These are phyloP conservation scores for Termitomyces sp. DNA, from an alignment of 768 basidiomycete genomes.

Conservation along the genomic window DNA sequence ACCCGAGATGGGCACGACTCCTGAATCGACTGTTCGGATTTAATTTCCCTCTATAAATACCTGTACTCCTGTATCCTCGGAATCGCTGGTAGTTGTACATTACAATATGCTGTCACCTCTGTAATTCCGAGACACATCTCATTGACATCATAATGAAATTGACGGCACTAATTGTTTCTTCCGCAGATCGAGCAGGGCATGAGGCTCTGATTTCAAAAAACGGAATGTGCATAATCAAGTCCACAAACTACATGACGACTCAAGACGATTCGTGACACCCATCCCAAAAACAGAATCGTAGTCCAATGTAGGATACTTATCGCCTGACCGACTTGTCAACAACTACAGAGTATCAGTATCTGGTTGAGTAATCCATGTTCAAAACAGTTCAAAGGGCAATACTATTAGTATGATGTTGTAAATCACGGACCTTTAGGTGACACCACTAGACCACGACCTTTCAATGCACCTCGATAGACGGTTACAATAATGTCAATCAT, in stretches of 20 bases:
- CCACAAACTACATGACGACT: background rate
- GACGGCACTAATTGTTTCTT: background rate
- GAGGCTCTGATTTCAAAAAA: background rate
- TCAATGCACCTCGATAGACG: conserved; percentile 95
- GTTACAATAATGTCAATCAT: conserved; percentile 98
- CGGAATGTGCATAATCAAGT: background rate
- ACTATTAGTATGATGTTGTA: background rate
- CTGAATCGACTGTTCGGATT: no score
- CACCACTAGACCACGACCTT: conserved; percentile 96
- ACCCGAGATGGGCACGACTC: no score
- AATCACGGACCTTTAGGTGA: conserved; percentile 75
- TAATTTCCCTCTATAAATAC: no score
- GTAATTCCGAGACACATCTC: no score
- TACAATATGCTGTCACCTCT: no score
- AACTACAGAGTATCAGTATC: conserved; percentile 2
- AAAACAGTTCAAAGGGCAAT: background rate
- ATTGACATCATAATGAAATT: no score
- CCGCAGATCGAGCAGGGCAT: background rate
- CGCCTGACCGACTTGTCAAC: background rate
- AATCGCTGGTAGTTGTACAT: no score
- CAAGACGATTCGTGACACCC: no score
- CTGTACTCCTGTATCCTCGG: no score
- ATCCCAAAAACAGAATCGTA: no score
- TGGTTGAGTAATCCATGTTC: background rate
- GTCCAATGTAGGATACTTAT: no score